Evolutionary conservation across 805 yeast species (phyloP).

Genomic region (Kodamaea jinghongensis): DNA sequence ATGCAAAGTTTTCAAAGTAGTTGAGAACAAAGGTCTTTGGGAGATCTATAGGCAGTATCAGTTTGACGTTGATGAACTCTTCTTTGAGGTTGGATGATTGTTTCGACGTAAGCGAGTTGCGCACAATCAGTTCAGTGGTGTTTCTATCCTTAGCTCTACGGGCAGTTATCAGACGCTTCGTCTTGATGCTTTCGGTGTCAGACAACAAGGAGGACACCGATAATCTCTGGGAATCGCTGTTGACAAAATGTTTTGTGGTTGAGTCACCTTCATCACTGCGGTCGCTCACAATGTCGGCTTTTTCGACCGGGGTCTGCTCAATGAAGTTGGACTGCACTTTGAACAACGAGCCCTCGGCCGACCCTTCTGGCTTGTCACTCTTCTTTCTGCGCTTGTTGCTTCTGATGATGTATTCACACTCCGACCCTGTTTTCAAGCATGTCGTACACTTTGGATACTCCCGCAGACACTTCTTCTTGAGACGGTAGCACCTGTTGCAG

Average conservation of each 20-base stretch:
- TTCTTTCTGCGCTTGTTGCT: slow-evolving; percentile 25
- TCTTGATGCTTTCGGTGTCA: background rate
- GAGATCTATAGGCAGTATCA: slow-evolving; percentile 23
- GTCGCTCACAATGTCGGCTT: slow-evolving; percentile 7
- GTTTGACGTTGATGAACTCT: slow-evolving; percentile 37
- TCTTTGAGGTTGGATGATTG: slow-evolving; percentile 2
- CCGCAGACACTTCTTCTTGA: slow-evolving; percentile 42
- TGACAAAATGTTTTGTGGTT: slow-evolving; percentile 1
- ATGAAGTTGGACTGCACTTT: slow-evolving; percentile 2
- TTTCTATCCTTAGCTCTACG: slow-evolving; percentile 3
- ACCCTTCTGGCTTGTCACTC: slow-evolving; percentile 1
- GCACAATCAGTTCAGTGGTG: slow-evolving; percentile 4
- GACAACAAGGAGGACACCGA: slow-evolving; percentile 7
- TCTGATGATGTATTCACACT: slow-evolving; percentile 37
- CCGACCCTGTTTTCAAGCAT: slow-evolving; percentile 34
- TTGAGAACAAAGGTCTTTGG: slow-evolving; percentile 32
- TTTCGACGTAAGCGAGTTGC: slow-evolving; percentile 1
- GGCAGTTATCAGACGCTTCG: background rate
- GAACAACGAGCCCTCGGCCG: background rate
- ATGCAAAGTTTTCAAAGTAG: slow-evolving; percentile 37
- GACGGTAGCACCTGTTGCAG: slow-evolving; percentile 39
- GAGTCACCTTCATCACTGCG: slow-evolving; percentile 3
- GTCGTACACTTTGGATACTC: slow-evolving; percentile 37
- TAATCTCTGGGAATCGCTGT: background rate
- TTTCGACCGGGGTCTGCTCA: slow-evolving; percentile 3